Evolutionary conservation across 1,139 yeast genomes (phyloP).

Genomic region (Sugiyamaella xylanicola): DNA sequence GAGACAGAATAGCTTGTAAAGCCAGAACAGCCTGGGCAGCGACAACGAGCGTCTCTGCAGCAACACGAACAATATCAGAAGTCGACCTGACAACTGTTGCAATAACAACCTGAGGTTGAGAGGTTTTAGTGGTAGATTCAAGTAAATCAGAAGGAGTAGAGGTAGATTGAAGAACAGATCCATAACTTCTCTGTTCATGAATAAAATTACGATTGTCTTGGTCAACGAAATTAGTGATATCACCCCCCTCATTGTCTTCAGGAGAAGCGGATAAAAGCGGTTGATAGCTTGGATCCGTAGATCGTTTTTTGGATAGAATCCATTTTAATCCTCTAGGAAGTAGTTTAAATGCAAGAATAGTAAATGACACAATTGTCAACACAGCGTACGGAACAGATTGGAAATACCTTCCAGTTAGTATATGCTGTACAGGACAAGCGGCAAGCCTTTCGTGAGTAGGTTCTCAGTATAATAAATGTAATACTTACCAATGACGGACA

Average conservation of each 20-base stretch:
- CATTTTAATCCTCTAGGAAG: constrained; percentile 26
- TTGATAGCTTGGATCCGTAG: constrained; percentile 31
- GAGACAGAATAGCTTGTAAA: constrained; percentile 45
- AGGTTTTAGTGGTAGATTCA: constrained; percentile 17
- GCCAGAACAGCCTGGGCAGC: constrained; percentile 30
- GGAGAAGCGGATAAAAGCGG: constrained; percentile 31
- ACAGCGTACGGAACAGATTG: constrained; percentile 32
- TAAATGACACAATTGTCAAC: constrained; percentile 27
- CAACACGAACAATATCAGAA: constrained; percentile 35
- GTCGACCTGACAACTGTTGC: constrained; percentile 37
- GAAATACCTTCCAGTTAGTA: constrained; percentile 31
- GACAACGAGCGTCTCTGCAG: constrained; percentile 33
- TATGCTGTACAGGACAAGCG: too few relatives aligned
- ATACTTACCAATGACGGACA: constrained; percentile 35
- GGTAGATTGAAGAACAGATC: constrained; percentile 26
- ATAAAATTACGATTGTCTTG: constrained; percentile 24
- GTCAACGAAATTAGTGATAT: constrained; percentile 23
- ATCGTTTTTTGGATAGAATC: constrained; percentile 15
- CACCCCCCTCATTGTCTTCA: constrained; percentile 20
- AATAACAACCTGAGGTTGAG: constrained; percentile 28
- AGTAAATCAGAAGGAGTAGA: constrained; percentile 10
- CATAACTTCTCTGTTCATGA: constrained; percentile 28
- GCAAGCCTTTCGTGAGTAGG: too few relatives aligned
- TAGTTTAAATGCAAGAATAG: constrained; percentile 25
- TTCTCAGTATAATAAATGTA: neutral